Evolutionary conservation across 139 green algal genomes (phyloP).

Genomic region (Chlamydomonas sphaeroides): DNA sequence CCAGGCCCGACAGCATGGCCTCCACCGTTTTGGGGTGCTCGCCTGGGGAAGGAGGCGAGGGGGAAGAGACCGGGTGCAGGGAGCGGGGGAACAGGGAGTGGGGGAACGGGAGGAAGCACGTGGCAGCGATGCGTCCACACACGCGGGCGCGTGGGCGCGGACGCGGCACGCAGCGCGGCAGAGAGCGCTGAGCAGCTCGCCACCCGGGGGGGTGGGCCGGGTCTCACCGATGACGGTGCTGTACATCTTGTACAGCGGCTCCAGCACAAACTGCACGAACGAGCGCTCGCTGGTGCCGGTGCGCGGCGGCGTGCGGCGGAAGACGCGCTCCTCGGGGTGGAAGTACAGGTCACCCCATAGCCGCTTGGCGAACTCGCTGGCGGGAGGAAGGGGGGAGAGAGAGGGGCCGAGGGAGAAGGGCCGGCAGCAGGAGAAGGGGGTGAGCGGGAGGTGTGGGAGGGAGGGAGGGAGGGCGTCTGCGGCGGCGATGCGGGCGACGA

Average conservation of each 20-base stretch:
- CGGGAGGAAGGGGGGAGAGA: not conserved
- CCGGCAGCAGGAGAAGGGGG: not conserved
- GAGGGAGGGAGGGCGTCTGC: not conserved
- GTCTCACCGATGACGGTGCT: slow-evolving; percentile 66
- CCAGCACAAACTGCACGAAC: slow-evolving; percentile 97
- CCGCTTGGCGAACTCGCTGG: slow-evolving; percentile 72
- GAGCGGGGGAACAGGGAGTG: too few relatives aligned
- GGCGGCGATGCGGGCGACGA: too few relatives aligned
- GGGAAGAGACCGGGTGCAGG: too few relatives aligned
- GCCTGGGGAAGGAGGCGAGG: slow-evolving; percentile 34
- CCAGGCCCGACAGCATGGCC: slow-evolving; percentile 81
- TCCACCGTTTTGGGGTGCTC: slow-evolving; percentile 73
- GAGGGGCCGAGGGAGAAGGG: not conserved
- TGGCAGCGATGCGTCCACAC: too few relatives aligned
- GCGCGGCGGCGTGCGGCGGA: slow-evolving; percentile 75
- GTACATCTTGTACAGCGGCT: slow-evolving; percentile 97
- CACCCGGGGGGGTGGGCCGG: too few relatives aligned
- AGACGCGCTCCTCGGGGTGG: slow-evolving; percentile 80
- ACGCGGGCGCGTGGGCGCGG: too few relatives aligned
- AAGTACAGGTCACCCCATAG: slow-evolving; percentile 98
- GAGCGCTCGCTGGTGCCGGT: slow-evolving; percentile 72
- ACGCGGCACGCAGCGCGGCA: too few relatives aligned
- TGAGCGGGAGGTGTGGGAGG: too few relatives aligned
- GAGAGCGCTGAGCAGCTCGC: too few relatives aligned
- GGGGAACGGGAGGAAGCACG: too few relatives aligned